phyloP scores from a whole-genome alignment of 257 asterid species.

The Dorcoceras hygrometricum region DNA sequence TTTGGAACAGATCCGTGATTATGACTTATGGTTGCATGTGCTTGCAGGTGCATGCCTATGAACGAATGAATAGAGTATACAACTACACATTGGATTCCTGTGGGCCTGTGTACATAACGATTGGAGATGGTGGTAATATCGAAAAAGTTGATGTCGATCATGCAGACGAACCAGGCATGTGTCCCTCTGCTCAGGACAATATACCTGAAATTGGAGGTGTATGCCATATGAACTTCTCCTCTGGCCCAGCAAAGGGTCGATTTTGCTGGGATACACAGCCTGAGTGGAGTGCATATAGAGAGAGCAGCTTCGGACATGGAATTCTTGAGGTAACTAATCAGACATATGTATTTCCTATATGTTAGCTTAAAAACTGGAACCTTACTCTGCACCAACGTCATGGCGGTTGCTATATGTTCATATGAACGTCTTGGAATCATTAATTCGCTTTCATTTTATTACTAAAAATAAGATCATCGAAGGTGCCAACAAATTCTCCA shows the following conservation, averaged over 20 bases:
- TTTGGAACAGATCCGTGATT: too few species aligned
- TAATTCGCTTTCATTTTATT: too few species aligned
- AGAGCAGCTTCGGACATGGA: slow-evolving; percentile 97
- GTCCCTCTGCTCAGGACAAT: slow-evolving; percentile 62
- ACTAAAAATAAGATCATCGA: too few species aligned
- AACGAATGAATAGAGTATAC: slow-evolving; percentile 76
- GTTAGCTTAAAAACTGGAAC: too few species aligned
- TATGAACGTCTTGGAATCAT: too few species aligned
- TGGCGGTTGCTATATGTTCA: too few species aligned
- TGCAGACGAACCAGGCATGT: slow-evolving; percentile 78
- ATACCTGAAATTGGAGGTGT: slow-evolving; percentile 64
- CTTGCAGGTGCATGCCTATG: slow-evolving; percentile 85
- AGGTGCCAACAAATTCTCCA: too few species aligned
- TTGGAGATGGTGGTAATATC: slow-evolving; percentile 93
- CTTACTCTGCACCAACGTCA: too few species aligned
- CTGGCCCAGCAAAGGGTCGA: slow-evolving; percentile 67
- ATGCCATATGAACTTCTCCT: slow-evolving; percentile 64
- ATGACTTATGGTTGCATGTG: background rate
- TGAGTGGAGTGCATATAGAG: slow-evolving; percentile 94
- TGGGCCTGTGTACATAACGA: slow-evolving; percentile 74
- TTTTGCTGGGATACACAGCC: slow-evolving; percentile 96
- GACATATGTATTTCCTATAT: too few species aligned
- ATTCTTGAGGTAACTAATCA: slow-evolving; percentile 65
- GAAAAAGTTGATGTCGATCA: slow-evolving; percentile 73
- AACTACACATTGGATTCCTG: slow-evolving; percentile 68